Percentiles rank a stretch among this genome's conserved stretches.
Conservation (phyloP, 2,329 filamentous ascomycete genomes). For the Colletotrichum trifolii region DNA sequence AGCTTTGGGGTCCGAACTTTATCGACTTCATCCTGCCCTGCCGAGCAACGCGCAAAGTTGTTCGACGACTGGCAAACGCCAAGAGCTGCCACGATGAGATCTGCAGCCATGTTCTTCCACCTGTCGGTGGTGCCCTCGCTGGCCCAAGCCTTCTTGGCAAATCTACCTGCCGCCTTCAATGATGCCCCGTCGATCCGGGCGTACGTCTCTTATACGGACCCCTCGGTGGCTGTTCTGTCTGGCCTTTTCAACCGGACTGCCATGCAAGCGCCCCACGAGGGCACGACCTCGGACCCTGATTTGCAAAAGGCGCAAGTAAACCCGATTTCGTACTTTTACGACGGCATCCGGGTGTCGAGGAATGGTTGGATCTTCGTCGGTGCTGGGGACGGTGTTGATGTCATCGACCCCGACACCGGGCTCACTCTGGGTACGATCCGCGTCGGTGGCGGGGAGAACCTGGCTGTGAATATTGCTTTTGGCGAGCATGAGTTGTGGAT, state of each 20-base stretch:
- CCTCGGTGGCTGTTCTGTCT: conserved; percentile 10
- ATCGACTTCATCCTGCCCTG: too few species aligned
- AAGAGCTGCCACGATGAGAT: not conserved
- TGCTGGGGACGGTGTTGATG: conserved; percentile 5
- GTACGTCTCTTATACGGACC: conserved; percentile 5
- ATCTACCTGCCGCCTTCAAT: conserved; percentile 4
- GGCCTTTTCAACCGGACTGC: conserved; percentile 1
- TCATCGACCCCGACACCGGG: not conserved
- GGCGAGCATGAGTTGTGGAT: conserved; percentile 16
- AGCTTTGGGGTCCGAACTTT: too few species aligned
- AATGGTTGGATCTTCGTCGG: conserved; percentile 19
- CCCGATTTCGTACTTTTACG: conserved; percentile 18
- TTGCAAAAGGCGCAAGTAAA: conserved; percentile 1
- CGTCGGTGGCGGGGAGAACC: conserved; percentile 1
- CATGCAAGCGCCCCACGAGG: not conserved
- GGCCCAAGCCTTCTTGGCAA: not conserved
- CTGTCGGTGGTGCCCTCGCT: not conserved
- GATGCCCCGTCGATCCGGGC: conserved; percentile 5
- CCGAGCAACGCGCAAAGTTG: not conserved
- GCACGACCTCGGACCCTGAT: not conserved
- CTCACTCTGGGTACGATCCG: conserved; percentile 2
- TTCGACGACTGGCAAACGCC: not conserved
- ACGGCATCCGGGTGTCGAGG: conserved; percentile 9
- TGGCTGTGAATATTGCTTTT: conserved; percentile 9
- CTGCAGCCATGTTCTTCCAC: too few species aligned